These are phyloP conservation scores for Microsporum audouinii DNA, from an alignment of 2,329 filamentous ascomycete genomes.

Conservation along the genomic window DNA sequence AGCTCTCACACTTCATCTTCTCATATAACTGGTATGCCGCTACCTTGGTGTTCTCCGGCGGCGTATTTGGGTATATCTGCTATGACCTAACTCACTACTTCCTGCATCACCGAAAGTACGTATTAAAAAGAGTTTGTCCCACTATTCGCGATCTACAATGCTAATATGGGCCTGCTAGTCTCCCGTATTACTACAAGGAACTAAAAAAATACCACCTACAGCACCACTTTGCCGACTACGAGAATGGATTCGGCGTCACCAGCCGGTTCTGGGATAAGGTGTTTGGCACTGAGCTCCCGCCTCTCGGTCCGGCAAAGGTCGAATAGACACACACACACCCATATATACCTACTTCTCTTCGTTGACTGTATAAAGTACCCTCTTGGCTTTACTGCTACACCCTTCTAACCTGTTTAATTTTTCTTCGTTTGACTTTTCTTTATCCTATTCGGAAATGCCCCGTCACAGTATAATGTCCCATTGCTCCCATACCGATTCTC, in stretches of 20 bases:
- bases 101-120: slow-evolving; percentile 79
- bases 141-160: background rate
- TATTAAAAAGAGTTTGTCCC: slow-evolving; percentile 14
- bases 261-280: slow-evolving; percentile 90
- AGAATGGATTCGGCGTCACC: slow-evolving; percentile 94
- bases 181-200: slow-evolving; percentile 77
- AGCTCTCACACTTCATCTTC: slow-evolving; percentile 72
- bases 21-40: slow-evolving; percentile 76
- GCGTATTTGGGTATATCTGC: slow-evolving; percentile 88
- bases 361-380: background rate
- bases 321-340: slow-evolving; percentile 18
- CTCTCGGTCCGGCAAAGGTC: slow-evolving; percentile 27
- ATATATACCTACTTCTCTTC: background rate
- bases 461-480: background rate
- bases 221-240: slow-evolving; percentile 96
- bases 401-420: background rate
- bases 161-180: slow-evolving; percentile 32
- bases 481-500: background rate
- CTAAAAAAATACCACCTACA: slow-evolving; percentile 96
- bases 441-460: background rate
- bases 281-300: slow-evolving; percentile 72
- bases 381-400: background rate
- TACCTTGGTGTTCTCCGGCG: slow-evolving; percentile 69
- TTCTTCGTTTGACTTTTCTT: background rate
- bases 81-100: slow-evolving; percentile 99